Evolutionary conservation across 208 protist genomes (phyloP), one percentile per base, ranked within the genome.

Genomic region (Histomonas meleagridis): DNA sequence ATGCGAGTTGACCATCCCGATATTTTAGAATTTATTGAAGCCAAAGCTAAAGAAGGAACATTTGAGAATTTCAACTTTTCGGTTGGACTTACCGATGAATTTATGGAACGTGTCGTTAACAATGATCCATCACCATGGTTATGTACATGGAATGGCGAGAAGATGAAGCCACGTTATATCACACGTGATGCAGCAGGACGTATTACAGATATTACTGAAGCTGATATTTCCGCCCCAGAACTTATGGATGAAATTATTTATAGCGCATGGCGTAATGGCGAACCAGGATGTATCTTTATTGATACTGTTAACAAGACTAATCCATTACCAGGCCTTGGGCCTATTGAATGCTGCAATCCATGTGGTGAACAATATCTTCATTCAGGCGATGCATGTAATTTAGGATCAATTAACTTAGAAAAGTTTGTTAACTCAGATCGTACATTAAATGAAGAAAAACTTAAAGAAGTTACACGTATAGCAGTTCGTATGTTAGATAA

Each of bases 61-160:
- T 76, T 76, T 35, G 32, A 32, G 35, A 76, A 76, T 35, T 76
- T 76, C 65, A 76, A 76, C 32, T 76, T 76, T 35, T 76, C 65
- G 32, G 35, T 76, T 43, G 21, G 32, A 21, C 32, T 76, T 2
- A 76, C 65, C 10, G 65, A 76, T 16, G 35, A 76, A 4, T 76
- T 76, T 35, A 46, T 76, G 35, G 65, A 76, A 35, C 14, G 5
- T 14, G 65, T 76, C 5, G 2, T 43, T 32, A 35, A 21, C 35
- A 76, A 76, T 35, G 65, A 76, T 76, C 23, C 65, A 26, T 43
- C 23, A 2, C 65, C 32, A 43, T 76, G 65, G 65, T 18, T 76
- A 14, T 76, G 65, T 32, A 10, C 32, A 35, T 76, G 65, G 65
- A 35, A 76, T 14, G 65, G 65, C 4, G 35, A 46, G 32, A 76